phyloP scores from a whole-genome alignment of 805 yeast genomes.

The Schwanniomyces sp. region DNA sequence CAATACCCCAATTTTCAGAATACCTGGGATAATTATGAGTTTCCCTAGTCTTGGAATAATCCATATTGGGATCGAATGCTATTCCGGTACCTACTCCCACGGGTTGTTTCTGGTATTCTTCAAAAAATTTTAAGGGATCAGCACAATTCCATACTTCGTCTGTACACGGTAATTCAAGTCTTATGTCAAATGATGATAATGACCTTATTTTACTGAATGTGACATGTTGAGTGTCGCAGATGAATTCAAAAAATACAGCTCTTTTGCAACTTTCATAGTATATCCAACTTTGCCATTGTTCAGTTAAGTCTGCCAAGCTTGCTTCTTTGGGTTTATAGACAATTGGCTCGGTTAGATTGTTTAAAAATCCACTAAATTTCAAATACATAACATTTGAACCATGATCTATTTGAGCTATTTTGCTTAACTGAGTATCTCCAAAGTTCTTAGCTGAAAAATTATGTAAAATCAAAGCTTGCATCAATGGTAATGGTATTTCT shows the following conservation, averaged over 20 bases:
- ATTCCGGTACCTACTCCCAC: background rate
- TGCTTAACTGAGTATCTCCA: constrained; percentile 7
- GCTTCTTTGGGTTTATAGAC: background rate
- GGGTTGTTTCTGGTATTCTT: constrained; percentile 6
- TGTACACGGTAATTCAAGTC: constrained; percentile 44
- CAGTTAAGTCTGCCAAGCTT: background rate
- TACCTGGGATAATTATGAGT: background rate
- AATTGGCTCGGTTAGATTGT: constrained; percentile 7
- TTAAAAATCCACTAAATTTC: constrained; percentile 6
- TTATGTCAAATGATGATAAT: constrained; percentile 42
- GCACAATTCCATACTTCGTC: constrained; percentile 46
- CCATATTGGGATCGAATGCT: background rate
- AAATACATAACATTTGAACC: constrained; percentile 9
- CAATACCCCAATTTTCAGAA: too few species aligned
- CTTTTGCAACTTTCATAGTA: constrained; percentile 45
- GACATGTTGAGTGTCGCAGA: constrained; percentile 40
- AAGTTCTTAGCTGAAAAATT: constrained; percentile 8
- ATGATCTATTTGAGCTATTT: constrained; percentile 8
- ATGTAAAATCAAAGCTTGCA: constrained; percentile 7
- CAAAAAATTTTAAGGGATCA: constrained; percentile 18
- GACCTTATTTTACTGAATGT: constrained; percentile 27
- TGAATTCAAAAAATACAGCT: constrained; percentile 39
- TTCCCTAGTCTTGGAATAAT: background rate
- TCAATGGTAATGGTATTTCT: constrained; percentile 5
- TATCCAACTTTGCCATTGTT: constrained; percentile 47